Evolutionary conservation across 1,139 yeast genomes (phyloP).

Genomic region (Pneumocystis murina): DNA sequence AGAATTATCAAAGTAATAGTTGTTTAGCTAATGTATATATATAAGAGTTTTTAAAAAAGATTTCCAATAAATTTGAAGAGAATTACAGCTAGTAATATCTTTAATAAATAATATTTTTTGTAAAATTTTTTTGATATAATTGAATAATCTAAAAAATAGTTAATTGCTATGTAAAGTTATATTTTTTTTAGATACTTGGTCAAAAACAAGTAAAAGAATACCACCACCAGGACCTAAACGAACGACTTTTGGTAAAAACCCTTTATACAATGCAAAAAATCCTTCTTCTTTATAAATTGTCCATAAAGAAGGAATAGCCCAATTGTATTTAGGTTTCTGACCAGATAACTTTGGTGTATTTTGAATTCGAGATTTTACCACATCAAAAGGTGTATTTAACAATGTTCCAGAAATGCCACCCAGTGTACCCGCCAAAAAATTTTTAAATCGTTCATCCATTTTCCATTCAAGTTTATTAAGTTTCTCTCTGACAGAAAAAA

Average conservation of each 20-base stretch:
- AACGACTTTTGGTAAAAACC: constrained; percentile 90
- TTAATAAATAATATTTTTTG: no score
- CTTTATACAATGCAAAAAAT: constrained; percentile 73
- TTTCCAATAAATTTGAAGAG: no score
- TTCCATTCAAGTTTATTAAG: constrained; percentile 63
- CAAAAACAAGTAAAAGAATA: constrained; percentile 66
- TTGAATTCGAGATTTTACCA: constrained; percentile 92
- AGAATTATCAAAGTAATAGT: no score
- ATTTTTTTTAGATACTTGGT: neutral
- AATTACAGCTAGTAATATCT: no score
- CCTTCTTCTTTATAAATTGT: constrained; percentile 84
- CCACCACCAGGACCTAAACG: constrained; percentile 99
- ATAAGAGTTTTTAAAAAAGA: no score
- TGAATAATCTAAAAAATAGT: neutral
- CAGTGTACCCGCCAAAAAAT: constrained; percentile 68
- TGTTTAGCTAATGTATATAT: no score
- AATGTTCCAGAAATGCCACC: constrained; percentile 96
- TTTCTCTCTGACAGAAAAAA: constrained; percentile 65
- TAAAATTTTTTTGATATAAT: neutral
- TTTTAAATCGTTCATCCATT: constrained; percentile 66
- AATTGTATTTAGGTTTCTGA: constrained; percentile 59
- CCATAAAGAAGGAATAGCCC: constrained; percentile 74
- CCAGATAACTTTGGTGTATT: constrained; percentile 59
- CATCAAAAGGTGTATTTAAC: constrained; percentile 92
- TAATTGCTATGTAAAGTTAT: neutral